Conservation (phyloP, 306 rosid species). For the Cicer chorassanicum region DNA sequence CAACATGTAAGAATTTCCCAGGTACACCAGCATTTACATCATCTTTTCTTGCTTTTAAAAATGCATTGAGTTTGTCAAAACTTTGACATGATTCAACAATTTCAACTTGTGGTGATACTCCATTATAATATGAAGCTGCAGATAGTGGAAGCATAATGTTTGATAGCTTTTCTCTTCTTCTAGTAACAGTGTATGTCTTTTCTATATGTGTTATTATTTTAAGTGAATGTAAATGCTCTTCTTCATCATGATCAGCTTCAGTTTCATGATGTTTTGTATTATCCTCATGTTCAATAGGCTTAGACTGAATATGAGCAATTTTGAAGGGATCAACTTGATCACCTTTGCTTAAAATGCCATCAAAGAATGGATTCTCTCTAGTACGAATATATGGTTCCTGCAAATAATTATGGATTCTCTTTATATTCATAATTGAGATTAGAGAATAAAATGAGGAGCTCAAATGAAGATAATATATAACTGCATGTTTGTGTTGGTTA, state of each 20-base stretch:
- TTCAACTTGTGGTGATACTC: constrained; percentile 67
- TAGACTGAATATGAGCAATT: constrained; percentile 45
- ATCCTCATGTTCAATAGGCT: constrained; percentile 36
- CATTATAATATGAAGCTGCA: constrained; percentile 72
- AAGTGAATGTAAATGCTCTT: constrained; percentile 34
- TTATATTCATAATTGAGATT: neutral
- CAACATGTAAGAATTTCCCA: constrained; percentile 75
- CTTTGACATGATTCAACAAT: constrained; percentile 73
- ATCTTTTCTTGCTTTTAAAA: constrained; percentile 65
- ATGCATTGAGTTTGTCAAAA: constrained; percentile 62
- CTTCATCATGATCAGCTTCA: constrained; percentile 36
- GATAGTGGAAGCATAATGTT: constrained; percentile 66
- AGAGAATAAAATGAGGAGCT: neutral
- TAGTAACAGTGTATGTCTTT: constrained; percentile 55
- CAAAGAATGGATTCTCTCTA: constrained; percentile 55
- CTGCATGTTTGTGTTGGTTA: too few relatives aligned
- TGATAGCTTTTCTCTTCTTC: constrained; percentile 56
- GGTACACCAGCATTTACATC: constrained; percentile 80
- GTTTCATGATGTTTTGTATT: constrained; percentile 49
- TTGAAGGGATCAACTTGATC: neutral
- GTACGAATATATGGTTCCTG: constrained; percentile 55
- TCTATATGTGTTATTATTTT: constrained; percentile 39
- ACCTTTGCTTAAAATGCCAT: constrained; percentile 49
- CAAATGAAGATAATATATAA: neutral
- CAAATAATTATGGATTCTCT: neutral